Conservation (phyloP, 2,329 filamentous ascomycete species). For the Fusarium cicatricum region DNA sequence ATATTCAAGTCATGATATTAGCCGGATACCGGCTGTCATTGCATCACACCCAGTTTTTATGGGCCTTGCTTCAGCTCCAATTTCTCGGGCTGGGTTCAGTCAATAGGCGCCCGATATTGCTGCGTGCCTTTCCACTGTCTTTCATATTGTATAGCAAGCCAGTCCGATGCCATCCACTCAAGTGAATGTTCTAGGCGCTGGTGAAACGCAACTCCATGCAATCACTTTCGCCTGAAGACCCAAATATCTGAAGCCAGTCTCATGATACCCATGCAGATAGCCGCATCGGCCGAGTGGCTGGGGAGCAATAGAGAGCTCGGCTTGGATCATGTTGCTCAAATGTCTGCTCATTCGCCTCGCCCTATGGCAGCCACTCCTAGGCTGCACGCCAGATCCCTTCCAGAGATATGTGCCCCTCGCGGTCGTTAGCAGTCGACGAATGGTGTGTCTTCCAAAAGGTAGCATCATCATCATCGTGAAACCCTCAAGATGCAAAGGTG, state of each 20-base stretch:
- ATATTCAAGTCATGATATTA: background rate
- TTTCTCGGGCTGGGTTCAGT: background rate
- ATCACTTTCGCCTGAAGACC: conserved; percentile 14
- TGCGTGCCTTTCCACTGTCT: conserved; percentile 7
- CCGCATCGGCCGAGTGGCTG: conserved; percentile 29
- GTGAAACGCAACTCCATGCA: conserved; percentile 39
- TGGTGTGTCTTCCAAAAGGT: conserved; percentile 1
- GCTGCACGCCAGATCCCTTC: conserved; percentile 14
- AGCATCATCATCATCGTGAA: conserved; percentile 13
- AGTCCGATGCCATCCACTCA: conserved; percentile 10
- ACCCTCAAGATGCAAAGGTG: conserved; percentile 36
- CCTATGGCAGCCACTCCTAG: conserved; percentile 10
- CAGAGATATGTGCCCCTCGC: conserved; percentile 4
- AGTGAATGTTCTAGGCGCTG: conserved; percentile 21
- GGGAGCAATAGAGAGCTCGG: conserved; percentile 9
- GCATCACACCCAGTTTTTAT: no score
- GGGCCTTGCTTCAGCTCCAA: conserved; percentile 9
- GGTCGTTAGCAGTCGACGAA: conserved; percentile 16
- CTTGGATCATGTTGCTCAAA: conserved; percentile 25
- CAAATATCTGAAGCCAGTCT: conserved; percentile 10
- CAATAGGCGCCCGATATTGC: conserved; percentile 4
- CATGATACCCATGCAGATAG: conserved; percentile 35
- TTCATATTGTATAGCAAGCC: conserved; percentile 11
- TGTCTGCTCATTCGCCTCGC: conserved; percentile 24
- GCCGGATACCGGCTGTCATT: no score